Conservation (phyloP, 2,329 filamentous ascomycete species). For the Beauveria scarabaeidicola region DNA sequence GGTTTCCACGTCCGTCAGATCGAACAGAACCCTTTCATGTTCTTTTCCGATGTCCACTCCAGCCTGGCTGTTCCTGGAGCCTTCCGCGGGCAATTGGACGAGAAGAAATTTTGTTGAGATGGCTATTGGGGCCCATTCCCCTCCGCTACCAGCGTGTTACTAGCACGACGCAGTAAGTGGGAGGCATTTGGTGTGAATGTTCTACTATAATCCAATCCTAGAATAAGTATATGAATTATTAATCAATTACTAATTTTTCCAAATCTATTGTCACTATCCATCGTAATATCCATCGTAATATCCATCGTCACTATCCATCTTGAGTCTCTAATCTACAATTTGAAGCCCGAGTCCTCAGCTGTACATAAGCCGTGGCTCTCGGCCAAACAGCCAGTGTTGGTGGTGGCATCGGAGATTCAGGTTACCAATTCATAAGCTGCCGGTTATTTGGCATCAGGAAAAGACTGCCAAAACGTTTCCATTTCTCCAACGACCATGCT, state of each 20-base stretch:
- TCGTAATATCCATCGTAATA: no score
- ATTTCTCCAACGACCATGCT: constrained; percentile 20
- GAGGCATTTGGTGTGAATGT: no score
- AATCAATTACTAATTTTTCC: no score
- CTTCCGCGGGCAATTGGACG: constrained; percentile 39
- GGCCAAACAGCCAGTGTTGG: neutral
- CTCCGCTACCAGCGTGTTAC: no score
- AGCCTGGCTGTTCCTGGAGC: constrained; percentile 39
- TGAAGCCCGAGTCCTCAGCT: no score
- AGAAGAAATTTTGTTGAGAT: constrained; percentile 6
- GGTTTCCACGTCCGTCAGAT: constrained; percentile 43
- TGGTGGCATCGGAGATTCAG: neutral
- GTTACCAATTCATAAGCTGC: neutral
- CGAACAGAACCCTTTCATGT: constrained; percentile 38
- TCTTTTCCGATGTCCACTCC: constrained; percentile 47
- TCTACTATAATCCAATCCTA: no score
- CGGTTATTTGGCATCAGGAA: neutral
- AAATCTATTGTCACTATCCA: no score
- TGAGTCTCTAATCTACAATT: no score
- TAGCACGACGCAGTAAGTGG: no score
- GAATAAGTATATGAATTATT: no score
- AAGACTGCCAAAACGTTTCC: neutral
- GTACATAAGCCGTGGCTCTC: no score
- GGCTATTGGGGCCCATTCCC: neutral
- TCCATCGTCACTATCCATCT: no score